Evolutionary conservation across 1,284 basidiomycete species (phyloP).

Genomic region (Apiotrichum mycotoxinovorans): DNA sequence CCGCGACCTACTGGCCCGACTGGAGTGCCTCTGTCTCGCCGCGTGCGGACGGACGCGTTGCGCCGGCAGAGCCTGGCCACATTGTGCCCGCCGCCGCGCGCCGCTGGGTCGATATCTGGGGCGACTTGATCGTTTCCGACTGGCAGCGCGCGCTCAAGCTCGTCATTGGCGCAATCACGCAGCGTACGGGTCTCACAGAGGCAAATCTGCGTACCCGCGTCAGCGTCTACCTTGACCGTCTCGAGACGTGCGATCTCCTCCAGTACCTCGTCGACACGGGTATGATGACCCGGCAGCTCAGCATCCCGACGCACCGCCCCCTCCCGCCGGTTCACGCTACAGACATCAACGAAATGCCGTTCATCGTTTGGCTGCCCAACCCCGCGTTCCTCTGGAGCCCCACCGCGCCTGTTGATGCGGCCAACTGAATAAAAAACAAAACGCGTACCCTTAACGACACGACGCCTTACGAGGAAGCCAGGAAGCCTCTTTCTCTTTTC

Average conservation of each 20-base stretch:
- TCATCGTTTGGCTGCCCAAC: constrained; percentile 21
- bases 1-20: constrained; percentile 53
- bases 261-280: constrained; percentile 52
- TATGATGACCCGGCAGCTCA: constrained; percentile 12
- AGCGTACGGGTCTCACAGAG: constrained; percentile 63
- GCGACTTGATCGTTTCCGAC: constrained; percentile 58
- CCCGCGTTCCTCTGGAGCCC: constrained; percentile 8
- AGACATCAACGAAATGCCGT: constrained; percentile 25
- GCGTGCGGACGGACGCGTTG: background rate
- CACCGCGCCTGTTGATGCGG: too few relatives aligned
- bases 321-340: constrained; percentile 38
- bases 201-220: constrained; percentile 65
- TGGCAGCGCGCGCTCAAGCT: constrained; percentile 68
- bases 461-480: background rate
- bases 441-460: background rate
- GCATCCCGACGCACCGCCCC: background rate
- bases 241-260: constrained; percentile 67
- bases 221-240: constrained; percentile 65
- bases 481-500: too few relatives aligned
- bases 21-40: constrained; percentile 57
- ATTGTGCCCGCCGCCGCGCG: constrained; percentile 6
- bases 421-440: too few relatives aligned
- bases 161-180: constrained; percentile 63
- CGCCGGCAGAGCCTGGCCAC: background rate
- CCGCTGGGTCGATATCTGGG: constrained; percentile 68